A percentile compares a stretch with the other conserved stretches of the same genome.
These are phyloP conservation scores for Agrostemma githago DNA, from an alignment of 148 eudicot species.

Conservation along the genomic window DNA sequence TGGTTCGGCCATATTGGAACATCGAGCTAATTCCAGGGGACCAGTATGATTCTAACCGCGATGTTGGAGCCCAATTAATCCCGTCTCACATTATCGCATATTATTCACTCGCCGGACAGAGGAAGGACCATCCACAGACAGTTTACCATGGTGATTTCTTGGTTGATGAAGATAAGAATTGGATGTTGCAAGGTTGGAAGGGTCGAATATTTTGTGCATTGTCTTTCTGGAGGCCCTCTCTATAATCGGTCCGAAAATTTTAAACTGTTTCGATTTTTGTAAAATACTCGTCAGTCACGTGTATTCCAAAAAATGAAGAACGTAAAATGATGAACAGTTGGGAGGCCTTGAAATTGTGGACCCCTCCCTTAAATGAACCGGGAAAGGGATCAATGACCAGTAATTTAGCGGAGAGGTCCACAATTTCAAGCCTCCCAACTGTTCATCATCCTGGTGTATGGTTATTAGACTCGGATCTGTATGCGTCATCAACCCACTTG, in stretches of 20 bases:
- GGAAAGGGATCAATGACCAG: conserved; percentile 52
- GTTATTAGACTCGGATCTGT: conserved; percentile 70
- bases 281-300: too few species aligned
- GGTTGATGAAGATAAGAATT: conserved; percentile 43
- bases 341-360: conserved; percentile 72
- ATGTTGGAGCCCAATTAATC: too few species aligned
- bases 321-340: conserved; percentile 47
- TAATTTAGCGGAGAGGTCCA: conserved; percentile 44
- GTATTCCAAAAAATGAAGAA: too few species aligned
- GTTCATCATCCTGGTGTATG: conserved; percentile 65
- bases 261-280: too few species aligned
- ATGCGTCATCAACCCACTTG: conserved; percentile 52
- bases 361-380: conserved; percentile 42
- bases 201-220: conserved; percentile 42
- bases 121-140: too few species aligned
- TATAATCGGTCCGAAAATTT: not conserved
- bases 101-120: too few species aligned
- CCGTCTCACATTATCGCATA: too few species aligned
- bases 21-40: conserved; percentile 72
- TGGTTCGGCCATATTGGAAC: conserved; percentile 73
- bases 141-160: conserved; percentile 47
- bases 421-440: conserved; percentile 65
- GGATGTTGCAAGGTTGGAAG: conserved; percentile 72
- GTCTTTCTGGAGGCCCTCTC: conserved; percentile 42
- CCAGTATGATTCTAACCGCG: conserved; percentile 37